Conservation (phyloP, 208 protist species). For the Entamoeba invadens region DNA sequence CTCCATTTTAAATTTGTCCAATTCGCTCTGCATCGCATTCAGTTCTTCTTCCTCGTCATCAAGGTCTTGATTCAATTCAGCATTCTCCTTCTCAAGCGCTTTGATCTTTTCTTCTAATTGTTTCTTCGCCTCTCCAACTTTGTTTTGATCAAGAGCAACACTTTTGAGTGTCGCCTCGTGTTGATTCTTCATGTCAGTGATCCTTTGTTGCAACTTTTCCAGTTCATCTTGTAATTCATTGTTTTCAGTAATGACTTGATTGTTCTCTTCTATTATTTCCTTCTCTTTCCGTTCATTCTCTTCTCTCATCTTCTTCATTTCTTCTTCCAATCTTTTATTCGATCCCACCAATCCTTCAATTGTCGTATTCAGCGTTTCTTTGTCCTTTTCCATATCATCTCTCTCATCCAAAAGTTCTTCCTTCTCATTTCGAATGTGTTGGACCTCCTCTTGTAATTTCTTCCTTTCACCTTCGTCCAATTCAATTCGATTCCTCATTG, state of each 20-base stretch:
- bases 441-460: background rate
- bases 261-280: background rate
- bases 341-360: background rate
- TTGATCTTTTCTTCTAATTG: background rate
- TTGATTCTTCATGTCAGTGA: background rate
- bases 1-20: too few species aligned
- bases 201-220: background rate
- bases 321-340: background rate
- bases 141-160: too few species aligned
- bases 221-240: background rate
- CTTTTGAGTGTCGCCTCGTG: too few species aligned
- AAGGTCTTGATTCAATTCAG: background rate
- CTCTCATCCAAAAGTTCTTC: background rate
- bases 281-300: background rate
- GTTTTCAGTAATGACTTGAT: background rate
- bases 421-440: background rate
- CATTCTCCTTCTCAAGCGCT: background rate
- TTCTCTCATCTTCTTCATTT: background rate
- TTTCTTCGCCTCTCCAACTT: background rate
- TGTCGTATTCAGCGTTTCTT: too few species aligned
- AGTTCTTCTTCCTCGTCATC: too few species aligned
- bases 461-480: too few species aligned
- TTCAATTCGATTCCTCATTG: too few species aligned
- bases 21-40: too few species aligned
- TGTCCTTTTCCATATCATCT: too few species aligned